Conservation (phyloP, 163 green algal genomes). For the Chlamydomonas reinhardtii region DNA sequence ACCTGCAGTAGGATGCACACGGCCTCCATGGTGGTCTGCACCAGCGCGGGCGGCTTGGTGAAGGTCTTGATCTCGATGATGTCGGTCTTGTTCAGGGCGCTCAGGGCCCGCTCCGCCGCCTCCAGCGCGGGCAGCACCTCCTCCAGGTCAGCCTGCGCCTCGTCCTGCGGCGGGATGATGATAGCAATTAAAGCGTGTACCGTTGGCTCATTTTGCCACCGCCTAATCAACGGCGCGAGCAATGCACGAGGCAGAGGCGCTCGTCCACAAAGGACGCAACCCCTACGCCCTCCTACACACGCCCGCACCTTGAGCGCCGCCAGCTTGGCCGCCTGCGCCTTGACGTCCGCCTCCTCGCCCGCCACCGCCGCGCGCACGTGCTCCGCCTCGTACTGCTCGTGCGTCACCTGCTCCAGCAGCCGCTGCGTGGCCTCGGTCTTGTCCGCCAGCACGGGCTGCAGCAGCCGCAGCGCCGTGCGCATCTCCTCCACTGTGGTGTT, state of each 20-base stretch:
- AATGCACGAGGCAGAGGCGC: too few relatives aligned
- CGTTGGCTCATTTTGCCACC: too few relatives aligned
- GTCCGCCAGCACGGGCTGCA: conserved; percentile 84
- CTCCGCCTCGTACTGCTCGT: conserved; percentile 78
- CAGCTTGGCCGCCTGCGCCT: conserved; percentile 61
- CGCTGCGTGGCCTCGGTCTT: conserved; percentile 76
- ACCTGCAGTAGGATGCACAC: conserved; percentile 70
- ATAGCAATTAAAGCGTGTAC: too few relatives aligned
- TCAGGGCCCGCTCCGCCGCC: conserved; percentile 78
- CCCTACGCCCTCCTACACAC: too few relatives aligned
- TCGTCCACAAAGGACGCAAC: too few relatives aligned
- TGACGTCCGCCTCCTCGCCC: conserved; percentile 81
- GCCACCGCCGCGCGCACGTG: conserved; percentile 71
- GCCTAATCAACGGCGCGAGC: too few relatives aligned
- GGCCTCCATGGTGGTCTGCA: conserved; percentile 71
- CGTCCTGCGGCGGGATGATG: conserved; percentile 56
- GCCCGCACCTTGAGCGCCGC: conserved; percentile 25
- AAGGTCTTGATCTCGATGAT: conserved; percentile 93
- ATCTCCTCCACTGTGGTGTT: conserved; percentile 83
- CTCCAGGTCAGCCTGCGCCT: conserved; percentile 59
- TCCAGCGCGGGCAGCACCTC: conserved; percentile 83
- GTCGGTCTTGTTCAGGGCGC: conserved; percentile 88
- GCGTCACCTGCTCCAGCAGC: conserved; percentile 71
- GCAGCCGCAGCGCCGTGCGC: conserved; percentile 76
- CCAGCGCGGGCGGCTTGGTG: conserved; percentile 84